Evolutionary conservation across 2,329 filamentous ascomycete genomes (phyloP), one percentile per base, ranked within the genome.

Genomic region (Blastomyces emzantsi): DNA sequence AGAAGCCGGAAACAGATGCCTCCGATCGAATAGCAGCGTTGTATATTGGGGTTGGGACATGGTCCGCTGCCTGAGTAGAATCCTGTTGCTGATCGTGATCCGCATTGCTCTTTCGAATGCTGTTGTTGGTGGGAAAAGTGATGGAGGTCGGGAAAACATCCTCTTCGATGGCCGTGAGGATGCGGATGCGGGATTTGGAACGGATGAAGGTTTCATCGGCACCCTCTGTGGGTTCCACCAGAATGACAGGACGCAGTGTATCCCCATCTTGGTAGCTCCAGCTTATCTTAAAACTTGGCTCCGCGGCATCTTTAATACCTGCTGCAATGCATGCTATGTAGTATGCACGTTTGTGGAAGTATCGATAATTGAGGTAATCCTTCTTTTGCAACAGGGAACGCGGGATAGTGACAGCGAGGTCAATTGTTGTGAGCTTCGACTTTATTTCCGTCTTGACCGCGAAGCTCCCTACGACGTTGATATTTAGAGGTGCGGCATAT

Each of bases 291-390:
- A 88, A 81, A 0, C 79, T 77, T 19, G 82, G 74, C 3, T 78
- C 78, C 56, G 86, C 75, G 3, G 82, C 77, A 47, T 83, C 79
- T 67, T 86, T 85, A 61, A 97, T 79, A 4, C 84, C 86, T 39
- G 85, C 86, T 17, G 91, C 87, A 63, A 97, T 79, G 67, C 89
- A 90, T 43, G 92, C 90, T 60, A 97, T 79, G 72, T 95, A 97
- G 76, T 93, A 97, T 15, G 94, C 90, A 67, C 92, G 83, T 71
- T 96, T 95, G 78, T 97, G 92, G 73, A 97, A 96, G 77, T 96
- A 97, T 66, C 94, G 86, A 79, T 94, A 83, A 74, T 96, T 92
- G 60, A 92, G 82, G 73, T 93, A 97, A 76, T 99, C 94, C 77
- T 97, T 97, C 55, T 95, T 90, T 72, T 96, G 91, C 70, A 97